phyloP scores from a whole-genome alignment of 2,329 filamentous ascomycete species.

The Epichloe elymi region DNA sequence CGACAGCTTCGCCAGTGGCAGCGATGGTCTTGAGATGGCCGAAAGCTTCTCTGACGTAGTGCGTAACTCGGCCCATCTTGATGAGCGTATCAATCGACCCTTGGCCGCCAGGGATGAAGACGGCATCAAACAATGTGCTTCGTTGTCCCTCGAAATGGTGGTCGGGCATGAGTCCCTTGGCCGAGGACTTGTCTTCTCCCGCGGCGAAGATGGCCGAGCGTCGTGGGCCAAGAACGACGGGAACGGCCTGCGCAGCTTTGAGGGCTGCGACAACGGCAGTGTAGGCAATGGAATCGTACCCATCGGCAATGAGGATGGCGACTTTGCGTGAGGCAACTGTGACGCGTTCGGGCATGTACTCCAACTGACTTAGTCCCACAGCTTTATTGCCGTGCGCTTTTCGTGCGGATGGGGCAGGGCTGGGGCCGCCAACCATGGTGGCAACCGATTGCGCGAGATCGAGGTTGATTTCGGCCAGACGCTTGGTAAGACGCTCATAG shows the following conservation, averaged over 20 bases:
- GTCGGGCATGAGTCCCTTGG: slow-evolving; percentile 50
- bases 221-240: slow-evolving; percentile 59
- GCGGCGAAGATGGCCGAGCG: slow-evolving; percentile 52
- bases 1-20: slow-evolving; percentile 58
- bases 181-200: slow-evolving; percentile 37
- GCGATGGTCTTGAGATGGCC: slow-evolving; percentile 71
- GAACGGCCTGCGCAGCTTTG: slow-evolving; percentile 47
- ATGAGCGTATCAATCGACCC: slow-evolving; percentile 48
- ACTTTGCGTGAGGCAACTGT: slow-evolving; percentile 60
- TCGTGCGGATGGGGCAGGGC: slow-evolving; percentile 36
- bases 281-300: slow-evolving; percentile 56
- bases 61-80: slow-evolving; percentile 57
- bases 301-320: slow-evolving; percentile 65
- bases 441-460: slow-evolving; percentile 56
- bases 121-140: slow-evolving; percentile 67
- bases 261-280: slow-evolving; percentile 51
- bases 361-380: slow-evolving; percentile 55
- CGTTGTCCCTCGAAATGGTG: slow-evolving; percentile 72
- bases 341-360: slow-evolving; percentile 47
- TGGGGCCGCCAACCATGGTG: slow-evolving; percentile 53
- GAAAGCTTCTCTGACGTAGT: slow-evolving; percentile 71
- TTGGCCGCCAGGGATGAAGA: slow-evolving; percentile 63
- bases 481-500: slow-evolving; percentile 55
- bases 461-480: slow-evolving; percentile 61
- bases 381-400: slow-evolving; percentile 54